These are phyloP conservation scores for Solanum sejunctum DNA, from an alignment of 257 asterid species.

Conservation along the genomic window DNA sequence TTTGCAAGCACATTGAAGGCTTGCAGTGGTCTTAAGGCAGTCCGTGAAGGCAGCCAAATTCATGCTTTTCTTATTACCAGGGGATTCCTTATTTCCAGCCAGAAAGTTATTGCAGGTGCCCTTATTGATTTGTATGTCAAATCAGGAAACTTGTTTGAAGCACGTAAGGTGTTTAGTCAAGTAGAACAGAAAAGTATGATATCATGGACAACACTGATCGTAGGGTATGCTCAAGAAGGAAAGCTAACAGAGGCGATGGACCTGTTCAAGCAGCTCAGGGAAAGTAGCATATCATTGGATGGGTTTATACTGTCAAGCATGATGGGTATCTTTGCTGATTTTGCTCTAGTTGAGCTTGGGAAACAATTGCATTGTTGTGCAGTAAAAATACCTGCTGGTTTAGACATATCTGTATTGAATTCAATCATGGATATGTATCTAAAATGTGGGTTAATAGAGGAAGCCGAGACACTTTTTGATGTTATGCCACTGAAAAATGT, in stretches of 20 bases:
- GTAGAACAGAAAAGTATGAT: conserved; percentile 23
- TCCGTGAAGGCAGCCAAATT: conserved; percentile 44
- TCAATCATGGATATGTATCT: conserved; percentile 51
- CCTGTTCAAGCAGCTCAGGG: conserved; percentile 40
- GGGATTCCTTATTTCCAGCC: conserved; percentile 26
- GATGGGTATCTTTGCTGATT: conserved; percentile 40
- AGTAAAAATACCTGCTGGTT: conserved; percentile 23
- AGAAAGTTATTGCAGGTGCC: conserved; percentile 37
- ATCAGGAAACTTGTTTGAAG: conserved; percentile 27
- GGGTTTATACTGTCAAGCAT: conserved; percentile 44
- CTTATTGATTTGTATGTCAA: conserved; percentile 49
- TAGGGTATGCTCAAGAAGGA: conserved; percentile 40
- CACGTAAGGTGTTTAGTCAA: conserved; percentile 26
- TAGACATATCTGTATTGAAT: conserved; percentile 32
- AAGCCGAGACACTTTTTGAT: conserved; percentile 30
- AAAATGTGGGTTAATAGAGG: conserved; percentile 48
- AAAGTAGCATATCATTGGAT: conserved; percentile 20
- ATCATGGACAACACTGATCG: conserved; percentile 41
- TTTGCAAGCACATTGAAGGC: conserved; percentile 54
- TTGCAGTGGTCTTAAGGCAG: conserved; percentile 38
- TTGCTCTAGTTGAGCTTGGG: conserved; percentile 37
- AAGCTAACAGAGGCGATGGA: conserved; percentile 23
- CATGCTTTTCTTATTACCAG: conserved; percentile 31
- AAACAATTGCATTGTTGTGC: conserved; percentile 48
- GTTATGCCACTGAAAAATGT: conserved; percentile 28